Base-by-base conservation (phyloP, 2,329 filamentous ascomycete genomes). In the Rhynchosporium secalis region DNA sequence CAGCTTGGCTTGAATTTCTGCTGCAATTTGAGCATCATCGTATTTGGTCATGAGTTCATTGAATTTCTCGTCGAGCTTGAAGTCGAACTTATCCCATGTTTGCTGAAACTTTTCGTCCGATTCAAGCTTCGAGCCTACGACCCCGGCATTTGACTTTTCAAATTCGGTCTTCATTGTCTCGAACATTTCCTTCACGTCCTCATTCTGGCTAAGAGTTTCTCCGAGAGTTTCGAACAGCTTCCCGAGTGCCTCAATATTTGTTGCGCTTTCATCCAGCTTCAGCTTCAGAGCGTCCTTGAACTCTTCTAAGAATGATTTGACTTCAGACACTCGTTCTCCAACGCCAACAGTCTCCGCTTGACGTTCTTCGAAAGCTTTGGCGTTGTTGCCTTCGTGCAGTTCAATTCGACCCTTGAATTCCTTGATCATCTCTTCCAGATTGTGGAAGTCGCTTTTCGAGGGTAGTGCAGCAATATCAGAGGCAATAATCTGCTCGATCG, bases 121-220 rank as follows among this genome's bases (percentile, higher is more conserved):
- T 65, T 96, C 91, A n/a, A 91, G 81, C 77, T 94, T 95, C 58
- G 87, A 83, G 6, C 89, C 89, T 61, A 91, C 88, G 29, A 95
- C 83, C n/a, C 90, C 86, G 15, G 87, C 86, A 69, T 91, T 89
- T 10, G 91, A 88, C 66, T 93, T 90, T 71, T 97, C 92, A 64
- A 98, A 96, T 73, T 97, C 93, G 1, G 84, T 79, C 74, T 90
- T 92, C 76, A 98, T 86, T 2, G 86, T 85, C 60, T 91, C 87
- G 46, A 87, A 85, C 74, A 93, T 82, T 60, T 89, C 87, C 70
- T 87, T 88, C 58, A 93, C 78, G 65, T 87, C 88, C n/a, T 84
- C 80, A 63, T 86, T 88, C 69, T 83, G 81, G 60, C 78, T 78
- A 41, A 87, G 78, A 48, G 82, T 83, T 70, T 90, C 87, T 71